Evolutionary conservation across 2,329 filamentous ascomycete species (phyloP).

Genomic region (Aspergillus ochraceoroseus): DNA sequence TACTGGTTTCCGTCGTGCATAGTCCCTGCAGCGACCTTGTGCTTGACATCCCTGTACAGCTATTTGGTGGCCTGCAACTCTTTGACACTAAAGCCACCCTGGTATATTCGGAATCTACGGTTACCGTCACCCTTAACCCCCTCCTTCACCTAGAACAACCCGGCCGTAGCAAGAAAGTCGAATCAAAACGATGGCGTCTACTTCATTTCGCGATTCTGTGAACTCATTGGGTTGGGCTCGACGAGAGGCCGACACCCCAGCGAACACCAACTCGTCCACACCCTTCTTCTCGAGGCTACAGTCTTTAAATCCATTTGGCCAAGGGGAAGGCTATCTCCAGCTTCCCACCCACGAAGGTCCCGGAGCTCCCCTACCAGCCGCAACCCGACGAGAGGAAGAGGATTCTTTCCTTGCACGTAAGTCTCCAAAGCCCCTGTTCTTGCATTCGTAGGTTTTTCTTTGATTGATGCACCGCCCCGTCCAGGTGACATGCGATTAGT

Average conservation of each 20-base stretch:
- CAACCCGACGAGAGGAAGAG: conserved; percentile 82
- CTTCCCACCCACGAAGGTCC: conserved; percentile 78
- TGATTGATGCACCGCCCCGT: conserved; percentile 24
- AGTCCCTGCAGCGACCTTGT: conserved; percentile 42
- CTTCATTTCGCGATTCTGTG: conserved; percentile 88
- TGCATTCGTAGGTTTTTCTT: conserved; percentile 10
- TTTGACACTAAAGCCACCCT: conserved; percentile 14
- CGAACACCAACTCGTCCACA: conserved; percentile 61
- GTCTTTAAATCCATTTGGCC: conserved; percentile 79
- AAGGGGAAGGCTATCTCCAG: conserved; percentile 76
- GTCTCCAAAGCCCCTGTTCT: conserved; percentile 44
- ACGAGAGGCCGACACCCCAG: conserved; percentile 69
- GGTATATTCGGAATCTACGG: conserved; percentile 21
- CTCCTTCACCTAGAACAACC: background rate
- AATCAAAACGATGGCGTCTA: conserved; percentile 32
- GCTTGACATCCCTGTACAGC: conserved; percentile 19
- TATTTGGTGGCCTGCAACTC: conserved; percentile 15
- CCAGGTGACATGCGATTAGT: conserved; percentile 36
- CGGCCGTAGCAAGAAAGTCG: conserved; percentile 6
- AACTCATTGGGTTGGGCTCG: conserved; percentile 93
- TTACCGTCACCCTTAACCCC: conserved; percentile 12
- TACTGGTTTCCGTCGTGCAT: conserved; percentile 35
- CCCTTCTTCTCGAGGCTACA: conserved; percentile 76
- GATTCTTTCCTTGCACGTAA: conserved; percentile 94
- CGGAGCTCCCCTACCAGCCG: conserved; percentile 79